phyloP scores from a whole-genome alignment of 257 asterid species.

The Euphrasia confusa region DNA sequence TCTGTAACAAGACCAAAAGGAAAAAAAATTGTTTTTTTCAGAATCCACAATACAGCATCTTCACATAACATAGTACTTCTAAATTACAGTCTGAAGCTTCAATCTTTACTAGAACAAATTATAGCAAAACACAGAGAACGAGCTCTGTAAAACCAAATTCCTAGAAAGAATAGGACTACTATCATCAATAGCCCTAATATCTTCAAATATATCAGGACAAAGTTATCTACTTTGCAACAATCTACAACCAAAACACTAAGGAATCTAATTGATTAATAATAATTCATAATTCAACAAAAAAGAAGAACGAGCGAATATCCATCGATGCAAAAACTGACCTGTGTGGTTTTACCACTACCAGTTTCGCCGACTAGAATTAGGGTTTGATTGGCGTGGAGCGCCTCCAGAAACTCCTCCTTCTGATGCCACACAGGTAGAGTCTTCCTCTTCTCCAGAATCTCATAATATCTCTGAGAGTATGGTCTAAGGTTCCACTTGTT shows the following conservation, averaged over 20 bases:
- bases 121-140: no score
- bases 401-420: slow-evolving; percentile 81
- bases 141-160: no score
- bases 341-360: slow-evolving; percentile 97
- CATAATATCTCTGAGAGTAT: slow-evolving; percentile 68
- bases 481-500: slow-evolving; percentile 73
- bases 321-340: slow-evolving; percentile 42
- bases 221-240: neutral
- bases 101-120: no score
- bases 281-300: no score
- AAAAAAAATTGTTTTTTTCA: neutral
- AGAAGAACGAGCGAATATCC: neutral
- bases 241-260: neutral
- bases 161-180: no score
- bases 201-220: neutral
- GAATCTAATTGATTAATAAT: neutral
- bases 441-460: slow-evolving; percentile 82
- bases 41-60: neutral
- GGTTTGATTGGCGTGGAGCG: slow-evolving; percentile 56
- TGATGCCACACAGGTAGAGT: slow-evolving; percentile 97
- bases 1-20: slow-evolving; percentile 40
- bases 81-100: no score
- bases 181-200: no score
- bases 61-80: no score
- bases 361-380: slow-evolving; percentile 95